Percentiles rank a stretch among this genome's conserved stretches.
Evolutionary conservation across 2,329 filamentous ascomycete species (phyloP).

Genomic region (Emydomyces testavorans): DNA sequence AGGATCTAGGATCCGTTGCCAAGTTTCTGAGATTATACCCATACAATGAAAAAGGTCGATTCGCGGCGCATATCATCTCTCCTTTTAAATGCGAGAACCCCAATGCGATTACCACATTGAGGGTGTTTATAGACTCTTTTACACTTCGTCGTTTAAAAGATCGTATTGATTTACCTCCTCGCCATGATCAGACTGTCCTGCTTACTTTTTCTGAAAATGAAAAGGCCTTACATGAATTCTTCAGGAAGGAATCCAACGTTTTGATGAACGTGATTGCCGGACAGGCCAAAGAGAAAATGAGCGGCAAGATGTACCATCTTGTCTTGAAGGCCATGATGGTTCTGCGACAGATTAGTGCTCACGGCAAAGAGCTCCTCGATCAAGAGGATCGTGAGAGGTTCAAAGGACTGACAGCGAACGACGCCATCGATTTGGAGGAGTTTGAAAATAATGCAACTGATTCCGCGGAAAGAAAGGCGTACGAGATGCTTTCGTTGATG

Average conservation of each 20-base stretch:
- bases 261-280: constrained; percentile 65
- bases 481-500: constrained; percentile 76
- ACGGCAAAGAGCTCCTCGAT: constrained; percentile 81
- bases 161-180: constrained; percentile 67
- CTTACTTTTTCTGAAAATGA: constrained; percentile 70
- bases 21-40: constrained; percentile 75
- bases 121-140: constrained; percentile 85
- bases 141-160: constrained; percentile 87
- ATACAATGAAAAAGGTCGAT: constrained; percentile 67
- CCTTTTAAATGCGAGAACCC: constrained; percentile 82
- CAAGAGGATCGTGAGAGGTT: constrained; percentile 70
- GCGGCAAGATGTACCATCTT: constrained; percentile 82
- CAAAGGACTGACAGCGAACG: constrained; percentile 69
- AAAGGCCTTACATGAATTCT: constrained; percentile 67
- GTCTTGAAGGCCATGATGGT: constrained; percentile 85
- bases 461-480: constrained; percentile 61
- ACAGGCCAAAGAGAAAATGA: constrained; percentile 54
- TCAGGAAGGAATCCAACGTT: constrained; percentile 67
- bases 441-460: constrained; percentile 51
- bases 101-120: constrained; percentile 57
- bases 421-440: constrained; percentile 80
- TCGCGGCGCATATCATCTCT: constrained; percentile 65
- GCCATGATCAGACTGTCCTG: constrained; percentile 59
- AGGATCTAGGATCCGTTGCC: constrained; percentile 77
- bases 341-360: constrained; percentile 79